These are phyloP conservation scores for Solanum bukasovii DNA, from an alignment of 257 asterid species.

Conservation along the genomic window DNA sequence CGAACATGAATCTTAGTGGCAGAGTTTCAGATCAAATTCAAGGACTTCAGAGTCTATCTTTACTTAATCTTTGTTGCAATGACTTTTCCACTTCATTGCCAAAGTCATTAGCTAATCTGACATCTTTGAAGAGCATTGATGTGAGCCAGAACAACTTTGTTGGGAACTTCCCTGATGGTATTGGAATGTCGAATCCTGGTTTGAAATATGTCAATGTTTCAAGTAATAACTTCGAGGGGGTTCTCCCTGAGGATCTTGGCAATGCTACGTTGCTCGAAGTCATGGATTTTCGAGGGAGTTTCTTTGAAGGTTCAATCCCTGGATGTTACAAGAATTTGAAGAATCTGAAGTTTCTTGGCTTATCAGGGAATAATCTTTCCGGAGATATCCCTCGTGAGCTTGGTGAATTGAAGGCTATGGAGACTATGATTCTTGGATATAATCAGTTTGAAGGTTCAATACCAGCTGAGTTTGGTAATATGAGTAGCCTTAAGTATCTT, in stretches of 20 bases:
- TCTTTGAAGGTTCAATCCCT: slow-evolving; percentile 68
- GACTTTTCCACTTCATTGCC: slow-evolving; percentile 34
- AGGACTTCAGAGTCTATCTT: slow-evolving; percentile 19
- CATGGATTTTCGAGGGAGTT: slow-evolving; percentile 63
- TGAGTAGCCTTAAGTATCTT: slow-evolving; percentile 47
- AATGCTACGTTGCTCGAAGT: slow-evolving; percentile 30
- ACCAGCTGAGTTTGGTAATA: slow-evolving; percentile 58
- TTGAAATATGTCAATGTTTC: slow-evolving; percentile 46
- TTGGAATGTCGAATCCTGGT: slow-evolving; percentile 27
- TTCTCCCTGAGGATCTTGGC: slow-evolving; percentile 54
- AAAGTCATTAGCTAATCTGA: slow-evolving; percentile 28
- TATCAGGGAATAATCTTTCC: slow-evolving; percentile 65
- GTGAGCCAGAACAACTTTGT: slow-evolving; percentile 55
- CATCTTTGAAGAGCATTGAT: slow-evolving; percentile 36
- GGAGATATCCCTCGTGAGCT: slow-evolving; percentile 54
- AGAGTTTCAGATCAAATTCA: slow-evolving; percentile 32
- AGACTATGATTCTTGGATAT: slow-evolving; percentile 53
- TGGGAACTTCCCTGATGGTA: slow-evolving; percentile 54
- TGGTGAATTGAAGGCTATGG: slow-evolving; percentile 41
- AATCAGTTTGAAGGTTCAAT: slow-evolving; percentile 57
- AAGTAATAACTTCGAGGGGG: slow-evolving; percentile 64
- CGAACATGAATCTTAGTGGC: slow-evolving; percentile 66
- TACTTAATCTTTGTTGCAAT: slow-evolving; percentile 45
- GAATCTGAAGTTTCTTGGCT: slow-evolving; percentile 52
- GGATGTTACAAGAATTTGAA: slow-evolving; percentile 36